Percentiles rank a stretch among this genome's conserved stretches.
Conservation (phyloP, 352 stramenopile genomes). For the Thalassiosira hispida region DNA sequence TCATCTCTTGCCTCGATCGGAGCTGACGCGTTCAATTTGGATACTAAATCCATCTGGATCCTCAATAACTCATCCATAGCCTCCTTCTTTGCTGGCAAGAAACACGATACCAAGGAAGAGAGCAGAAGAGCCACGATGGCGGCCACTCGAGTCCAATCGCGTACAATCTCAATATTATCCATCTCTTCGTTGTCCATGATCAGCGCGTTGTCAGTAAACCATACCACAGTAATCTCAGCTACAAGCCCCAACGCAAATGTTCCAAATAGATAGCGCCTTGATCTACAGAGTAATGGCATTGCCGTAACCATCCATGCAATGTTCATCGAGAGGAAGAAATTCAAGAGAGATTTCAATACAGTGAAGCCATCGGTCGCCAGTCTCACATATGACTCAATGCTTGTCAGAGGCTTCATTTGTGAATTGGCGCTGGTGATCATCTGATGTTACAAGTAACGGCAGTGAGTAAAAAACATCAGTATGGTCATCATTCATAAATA, state of each 20-base stretch:
- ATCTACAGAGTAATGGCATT: neutral
- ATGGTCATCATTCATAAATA: neutral
- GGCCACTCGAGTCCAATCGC: conserved; percentile 6
- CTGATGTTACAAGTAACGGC: neutral
- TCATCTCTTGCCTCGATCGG: neutral
- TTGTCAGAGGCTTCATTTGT: conserved; percentile 24
- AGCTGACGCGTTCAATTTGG: conserved; percentile 16
- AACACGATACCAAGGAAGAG: conserved; percentile 13
- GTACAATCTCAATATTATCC: neutral
- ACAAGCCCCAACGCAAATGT: conserved; percentile 16
- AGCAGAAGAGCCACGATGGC: neutral
- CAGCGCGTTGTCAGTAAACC: neutral
- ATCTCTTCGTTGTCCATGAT: neutral
- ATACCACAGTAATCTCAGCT: conserved; percentile 14
- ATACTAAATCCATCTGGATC: conserved; percentile 16
- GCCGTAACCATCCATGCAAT: conserved; percentile 21
- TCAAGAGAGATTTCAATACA: conserved; percentile 16
- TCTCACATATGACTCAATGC: conserved; percentile 16
- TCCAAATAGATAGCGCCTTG: conserved; percentile 20
- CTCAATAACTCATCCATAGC: conserved; percentile 11
- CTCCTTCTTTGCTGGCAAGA: neutral
- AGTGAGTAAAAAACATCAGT: neutral
- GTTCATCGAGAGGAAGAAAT: conserved; percentile 26
- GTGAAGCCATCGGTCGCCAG: conserved; percentile 17
- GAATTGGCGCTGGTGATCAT: conserved; percentile 13